Evolutionary conservation across 257 asterid genomes (phyloP), one percentile per base, ranked within the genome.

Genomic region (Haberlea rhodopensis): DNA sequence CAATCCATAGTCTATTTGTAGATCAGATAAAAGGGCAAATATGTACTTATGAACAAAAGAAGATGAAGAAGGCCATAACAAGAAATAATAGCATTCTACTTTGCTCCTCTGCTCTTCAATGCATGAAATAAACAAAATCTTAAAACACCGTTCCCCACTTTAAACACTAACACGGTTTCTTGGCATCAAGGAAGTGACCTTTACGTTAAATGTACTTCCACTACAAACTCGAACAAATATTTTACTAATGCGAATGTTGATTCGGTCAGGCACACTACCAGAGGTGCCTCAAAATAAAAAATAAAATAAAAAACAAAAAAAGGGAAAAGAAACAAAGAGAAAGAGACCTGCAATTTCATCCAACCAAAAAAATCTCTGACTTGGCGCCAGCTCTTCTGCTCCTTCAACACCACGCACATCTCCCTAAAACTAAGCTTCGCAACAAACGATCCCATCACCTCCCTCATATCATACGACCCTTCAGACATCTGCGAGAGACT

Each of bases 331-430:
- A 24, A 22, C 5, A 21, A 62, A 54, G 7, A 55, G 63, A 43
- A 40, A 43, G 25, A 25, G 46, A 88, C 98, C 98, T 91, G 97
- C 87, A 91, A 75, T 73, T 85, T 91, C 98, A 91, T 91, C 98
- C 98, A 91, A 28, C 53, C 78, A 69, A 91, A 91, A 64, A 91
- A 91, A 58, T 91, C 97, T 28, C 96, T 79, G 24, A 89, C 99
- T 81, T 82, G 96, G 69, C 90, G 85, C 99, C 99, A 92, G 29
- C 83, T 84, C 76, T 70, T 87, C 75, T 82, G 99, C 76, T 92
- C 99, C 83, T 89, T 92, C 84, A 92, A 74, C 54, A 92, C 99
- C 68, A 82, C 78, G 66, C 96, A 89, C 99, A 89, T 92, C 70
- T 92, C 99, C 61, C 91, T 82, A 28, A 85, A 89, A 69, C 77